Base-by-base conservation (phyloP, 345 rosid genomes). In the Cochlearia excelsa region DNA sequence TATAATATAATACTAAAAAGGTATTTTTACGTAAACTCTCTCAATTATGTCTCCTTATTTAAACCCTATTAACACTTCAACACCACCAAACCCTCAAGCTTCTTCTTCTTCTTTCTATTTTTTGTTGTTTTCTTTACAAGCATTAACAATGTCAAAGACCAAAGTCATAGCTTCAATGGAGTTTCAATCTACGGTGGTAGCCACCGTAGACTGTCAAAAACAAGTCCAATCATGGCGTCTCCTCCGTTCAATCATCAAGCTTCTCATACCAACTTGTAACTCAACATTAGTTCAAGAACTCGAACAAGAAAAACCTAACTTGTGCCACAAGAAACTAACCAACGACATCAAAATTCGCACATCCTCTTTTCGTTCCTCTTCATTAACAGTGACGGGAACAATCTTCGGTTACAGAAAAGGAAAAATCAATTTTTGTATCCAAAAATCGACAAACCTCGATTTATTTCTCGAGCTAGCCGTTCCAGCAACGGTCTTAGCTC, bases 221-320 rank as follows among this genome's bases (percentile, higher is more conserved):
- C 91, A 87, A 62, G 88, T 87, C 63, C 86, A 80, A 3, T 87
- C 91, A 34, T 87, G 91, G 91, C 70, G 84, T 65, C 76, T 87
- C 42, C 79, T 84, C 26, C 84, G 86, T 0, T 80, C 78, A 31
- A 71, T 87, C 30, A 39, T 79, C 3, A 50, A 73, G 58, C 82
- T 84, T 41, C 81, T 87, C 7, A 79, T 87, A 48, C 95, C 95
- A 26, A 73, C 56, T 46, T 87, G 95, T 75, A 72, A 79, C 65
- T 74, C 79, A 64, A 29, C 72, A 10, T 53, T 71, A 41, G 8
- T 60, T 4, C 73, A 77, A 52, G 68, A 61, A 62, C 47, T 60
- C 11, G 62, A 71, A 63, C 63, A 75, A 41, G 63, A 57, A 46
- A 68, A 69, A 28, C 54, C 37, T 63, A 70, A 57, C 55, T 35